These are phyloP conservation scores for Diaporthe eres DNA, from an alignment of 2,329 filamentous ascomycete genomes.

Conservation along the genomic window DNA sequence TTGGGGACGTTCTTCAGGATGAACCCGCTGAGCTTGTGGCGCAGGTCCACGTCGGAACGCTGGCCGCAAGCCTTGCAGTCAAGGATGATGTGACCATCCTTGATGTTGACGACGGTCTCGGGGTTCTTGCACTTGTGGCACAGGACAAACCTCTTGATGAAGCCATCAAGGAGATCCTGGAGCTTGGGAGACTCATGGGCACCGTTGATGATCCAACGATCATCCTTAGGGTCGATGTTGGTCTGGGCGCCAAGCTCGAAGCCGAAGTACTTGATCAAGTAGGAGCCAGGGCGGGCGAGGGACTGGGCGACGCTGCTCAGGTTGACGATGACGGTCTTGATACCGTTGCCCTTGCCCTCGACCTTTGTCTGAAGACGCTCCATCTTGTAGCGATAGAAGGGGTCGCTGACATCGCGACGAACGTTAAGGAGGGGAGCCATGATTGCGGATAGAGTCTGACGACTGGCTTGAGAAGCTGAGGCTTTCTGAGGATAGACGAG, in stretches of 20 bases:
- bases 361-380: constrained; percentile 98
- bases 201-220: constrained; percentile 99
- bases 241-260: constrained; percentile 99
- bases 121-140: constrained; percentile 99
- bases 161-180: constrained; percentile 97
- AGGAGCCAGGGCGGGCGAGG: constrained; percentile 90
- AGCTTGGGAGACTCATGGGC: constrained; percentile 95
- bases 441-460: constrained; percentile 65
- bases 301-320: constrained; percentile 93
- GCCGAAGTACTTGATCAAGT: constrained; percentile 99
- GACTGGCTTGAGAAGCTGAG: constrained; percentile 35
- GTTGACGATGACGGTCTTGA: constrained; percentile 99
- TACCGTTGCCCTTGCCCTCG: constrained; percentile 99
- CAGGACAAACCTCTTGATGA: constrained; percentile 98
- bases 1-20: constrained; percentile 89
- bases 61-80: constrained; percentile 99
- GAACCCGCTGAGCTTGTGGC: constrained; percentile 96
- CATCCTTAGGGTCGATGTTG: constrained; percentile 96
- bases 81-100: constrained; percentile 90
- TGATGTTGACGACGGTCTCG: constrained; percentile 96
- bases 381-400: constrained; percentile 99
- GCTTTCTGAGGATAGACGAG: constrained; percentile 32
- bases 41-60: constrained; percentile 90
- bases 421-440: constrained; percentile 97
- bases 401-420: constrained; percentile 96